Evolutionary conservation across 106 monocot species (phyloP).

Genomic region (Alisma plantagoaquatica): DNA sequence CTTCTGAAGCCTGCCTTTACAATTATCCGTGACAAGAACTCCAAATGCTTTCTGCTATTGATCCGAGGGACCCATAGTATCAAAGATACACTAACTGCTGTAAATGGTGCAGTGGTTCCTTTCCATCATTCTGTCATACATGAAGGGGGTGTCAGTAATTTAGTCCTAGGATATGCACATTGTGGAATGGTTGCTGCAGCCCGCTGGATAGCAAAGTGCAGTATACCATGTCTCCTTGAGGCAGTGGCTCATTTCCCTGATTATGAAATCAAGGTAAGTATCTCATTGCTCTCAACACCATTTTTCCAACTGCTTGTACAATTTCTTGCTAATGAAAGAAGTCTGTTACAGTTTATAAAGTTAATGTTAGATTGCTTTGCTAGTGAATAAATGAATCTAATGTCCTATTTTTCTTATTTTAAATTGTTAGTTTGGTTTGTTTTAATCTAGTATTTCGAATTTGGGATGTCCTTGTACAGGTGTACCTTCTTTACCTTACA

Average conservation of each 20-base stretch:
- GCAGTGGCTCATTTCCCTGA: conserved; percentile 28
- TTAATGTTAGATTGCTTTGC: too few relatives aligned
- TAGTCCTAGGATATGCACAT: conserved; percentile 50
- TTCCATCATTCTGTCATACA: conserved; percentile 27
- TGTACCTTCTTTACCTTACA: too few relatives aligned
- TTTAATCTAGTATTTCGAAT: too few relatives aligned
- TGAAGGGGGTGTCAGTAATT: conserved; percentile 25
- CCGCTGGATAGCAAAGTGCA: conserved; percentile 44
- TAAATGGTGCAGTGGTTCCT: conserved; percentile 46
- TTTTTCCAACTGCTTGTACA: not conserved
- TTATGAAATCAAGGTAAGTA: conserved; percentile 34
- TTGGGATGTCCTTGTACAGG: too few relatives aligned
- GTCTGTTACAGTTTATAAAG: too few relatives aligned
- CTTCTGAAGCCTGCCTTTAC: conserved; percentile 57
- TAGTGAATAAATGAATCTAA: too few relatives aligned
- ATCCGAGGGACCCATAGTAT: conserved; percentile 66
- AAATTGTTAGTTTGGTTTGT: too few relatives aligned
- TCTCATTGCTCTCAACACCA: not conserved
- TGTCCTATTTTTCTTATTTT: too few relatives aligned
- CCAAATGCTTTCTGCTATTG: conserved; percentile 51
- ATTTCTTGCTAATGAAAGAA: too few relatives aligned
- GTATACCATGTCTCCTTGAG: conserved; percentile 26
- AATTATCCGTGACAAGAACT: conserved; percentile 41
- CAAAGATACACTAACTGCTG: conserved; percentile 60
- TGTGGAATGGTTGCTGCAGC: conserved; percentile 57